Base-by-base conservation (phyloP, 1,284 basidiomycete species). In the Irpex sp. region DNA sequence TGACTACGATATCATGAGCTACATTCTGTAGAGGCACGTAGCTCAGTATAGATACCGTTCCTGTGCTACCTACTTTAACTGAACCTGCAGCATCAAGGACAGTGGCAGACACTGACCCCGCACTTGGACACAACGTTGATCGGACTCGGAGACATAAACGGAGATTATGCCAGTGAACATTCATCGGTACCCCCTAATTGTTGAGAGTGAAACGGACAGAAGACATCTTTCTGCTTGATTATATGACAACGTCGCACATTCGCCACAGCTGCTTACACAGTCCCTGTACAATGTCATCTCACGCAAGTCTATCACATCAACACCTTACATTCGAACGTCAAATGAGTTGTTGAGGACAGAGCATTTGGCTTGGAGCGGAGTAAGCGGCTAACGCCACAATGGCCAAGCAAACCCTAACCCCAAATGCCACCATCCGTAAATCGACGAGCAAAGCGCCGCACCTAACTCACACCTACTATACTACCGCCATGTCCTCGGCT, bases 1-100 rank as follows among this genome's bases (percentile, higher is more conserved):
- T 52, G 86, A 88, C 69, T 89, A 88, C 61, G 74, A 80, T 60
- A 83, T 90, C 60, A 54, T 54, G 52, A 54, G 52, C 52, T 18
- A 28, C 6, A n/a, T 28, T 8, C 28, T 54, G 23, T 54, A 55
- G 14, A 19, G 53, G 19, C 6, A 19, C 10, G 18, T n/a, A 45
- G 39, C n/a, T n/a, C 45, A 18, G 16, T 21, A 56, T 39, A 39
- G 39, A 36, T 36, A 19, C 55, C n/a, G 23, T 10, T 37, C 14
- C 39, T 36, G 21, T 23, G 12, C 14, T 12, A 16, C 12, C 39
- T 14, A 45, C 39, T 45, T n/a, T 14, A 14, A 12, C 39, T 45
- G 39, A 45, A 45, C n/a, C 14, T 45, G n/a, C 39, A n/a, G 6
- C 39, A 45, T 45, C 39, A 45, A 14, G 39, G 39, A 12, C 39